These are phyloP conservation scores for Pseudogymnoascus pannorum DNA, from an alignment of 2,329 filamentous ascomycete species.

Conservation along the genomic window DNA sequence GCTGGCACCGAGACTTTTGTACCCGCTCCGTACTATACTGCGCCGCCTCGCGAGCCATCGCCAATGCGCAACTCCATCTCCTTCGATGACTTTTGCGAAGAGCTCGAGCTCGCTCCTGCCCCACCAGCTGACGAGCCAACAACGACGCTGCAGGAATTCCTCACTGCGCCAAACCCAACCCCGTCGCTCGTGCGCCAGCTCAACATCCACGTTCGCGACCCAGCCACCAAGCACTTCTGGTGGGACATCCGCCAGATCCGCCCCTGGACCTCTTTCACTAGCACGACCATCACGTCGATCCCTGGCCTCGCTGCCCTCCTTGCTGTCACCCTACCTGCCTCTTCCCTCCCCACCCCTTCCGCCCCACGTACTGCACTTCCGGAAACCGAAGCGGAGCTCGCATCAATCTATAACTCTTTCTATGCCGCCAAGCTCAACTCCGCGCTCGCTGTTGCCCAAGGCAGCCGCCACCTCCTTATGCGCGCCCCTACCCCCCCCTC, in stretches of 20 bases:
- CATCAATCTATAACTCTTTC: slow-evolving; percentile 66
- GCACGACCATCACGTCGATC: slow-evolving; percentile 62
- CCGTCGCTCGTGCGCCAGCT: slow-evolving; percentile 75
- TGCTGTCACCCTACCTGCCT: slow-evolving; percentile 56
- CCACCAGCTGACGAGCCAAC: slow-evolving; percentile 33
- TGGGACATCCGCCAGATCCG: slow-evolving; percentile 89
- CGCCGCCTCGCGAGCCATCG: slow-evolving; percentile 36
- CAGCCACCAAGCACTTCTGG: slow-evolving; percentile 79
- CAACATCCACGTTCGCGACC: slow-evolving; percentile 59
- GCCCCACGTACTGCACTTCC: slow-evolving; percentile 49
- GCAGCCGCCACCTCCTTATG: slow-evolving; percentile 47
- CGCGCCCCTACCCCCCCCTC: slow-evolving; percentile 18
- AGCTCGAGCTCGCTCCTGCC: slow-evolving; percentile 23
- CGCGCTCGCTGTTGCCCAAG: slow-evolving; percentile 69
- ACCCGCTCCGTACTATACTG: slow-evolving; percentile 31
- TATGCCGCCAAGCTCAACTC: slow-evolving; percentile 85
- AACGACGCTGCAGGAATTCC: slow-evolving; percentile 69
- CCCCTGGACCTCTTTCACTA: slow-evolving; percentile 73
- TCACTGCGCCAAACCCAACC: slow-evolving; percentile 73
- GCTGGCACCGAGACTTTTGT: slow-evolving; percentile 38
- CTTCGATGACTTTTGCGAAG: slow-evolving; percentile 27
- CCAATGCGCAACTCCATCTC: slow-evolving; percentile 30
- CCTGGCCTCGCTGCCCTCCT: slow-evolving; percentile 68
- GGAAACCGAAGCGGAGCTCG: slow-evolving; percentile 70
- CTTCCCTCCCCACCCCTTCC: slow-evolving; percentile 52